Base-by-base conservation (phyloP, 169 alveolate species). In the Plasmodium vivax region DNA sequence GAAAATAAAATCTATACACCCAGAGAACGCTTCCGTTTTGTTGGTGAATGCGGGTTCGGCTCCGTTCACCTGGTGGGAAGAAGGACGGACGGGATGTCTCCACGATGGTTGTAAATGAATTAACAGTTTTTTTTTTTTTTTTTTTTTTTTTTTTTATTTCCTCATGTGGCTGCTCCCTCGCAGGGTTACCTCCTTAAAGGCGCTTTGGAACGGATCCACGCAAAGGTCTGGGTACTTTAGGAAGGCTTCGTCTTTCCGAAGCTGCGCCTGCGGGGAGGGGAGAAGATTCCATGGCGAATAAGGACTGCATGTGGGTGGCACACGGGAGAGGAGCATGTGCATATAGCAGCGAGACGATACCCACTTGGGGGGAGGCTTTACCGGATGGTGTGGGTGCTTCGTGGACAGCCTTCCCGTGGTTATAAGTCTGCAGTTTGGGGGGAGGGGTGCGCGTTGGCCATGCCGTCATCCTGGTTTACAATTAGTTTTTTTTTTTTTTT, bases 1-100 rank as follows among this genome's bases (percentile, higher is more conserved):
- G 38, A 88, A 88, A 79, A 88, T 79, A 62, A 10, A 88, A 58
- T 88, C 94, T 23, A 88, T 79, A 36, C 94, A 88, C 73, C 88
- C 87, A 12, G 74, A 27, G 47, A 79, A 79, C 7, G 12, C 36
- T 1, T 23, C 2, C n/a, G 94, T 88, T 79, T 88, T 88, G 56
- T 79, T 88, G 6, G 94, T 88, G 47, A 88, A 88, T 19, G 30
- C 23, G 7, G 94, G 88, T 41, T 88, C 94, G 36, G 71, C 41
- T n/a, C 94, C 94, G 45, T 88, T 88, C 27, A 88, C 19, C 94
- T 88, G 23, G 4, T 14, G 45, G 68, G 4, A 73, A 5, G 45
- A 38, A 36, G 6, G 62, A 36, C 16, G 73, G 7, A 32, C 30
- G 27, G 45, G 38, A 34, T 32, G 8, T 32, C 12, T 14, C 62